Evolutionary conservation across 441 rosid species (phyloP).

Genomic region (Bruguiera hainesii): DNA sequence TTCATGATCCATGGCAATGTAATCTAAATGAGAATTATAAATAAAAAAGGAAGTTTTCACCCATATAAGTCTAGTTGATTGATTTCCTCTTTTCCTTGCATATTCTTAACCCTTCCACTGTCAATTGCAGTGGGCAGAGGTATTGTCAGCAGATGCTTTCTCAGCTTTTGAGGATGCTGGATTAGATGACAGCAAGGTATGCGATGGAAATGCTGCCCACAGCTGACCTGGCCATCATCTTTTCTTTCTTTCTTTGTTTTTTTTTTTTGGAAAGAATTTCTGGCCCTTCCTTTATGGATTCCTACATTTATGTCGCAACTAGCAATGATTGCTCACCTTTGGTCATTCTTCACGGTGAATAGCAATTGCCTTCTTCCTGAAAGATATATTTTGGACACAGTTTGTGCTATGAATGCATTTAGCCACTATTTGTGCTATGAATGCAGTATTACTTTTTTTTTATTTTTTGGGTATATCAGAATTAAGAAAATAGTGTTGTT

Average conservation of each 20-base stretch:
- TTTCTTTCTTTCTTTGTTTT: background rate
- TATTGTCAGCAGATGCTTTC: constrained; percentile 98
- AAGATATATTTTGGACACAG: background rate
- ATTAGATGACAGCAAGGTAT: constrained; percentile 65
- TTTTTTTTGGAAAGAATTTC: background rate
- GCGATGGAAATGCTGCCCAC: constrained; percentile 15
- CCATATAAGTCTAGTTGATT: background rate
- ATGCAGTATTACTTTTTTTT: background rate
- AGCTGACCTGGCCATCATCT: background rate
- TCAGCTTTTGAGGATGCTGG: constrained; percentile 98
- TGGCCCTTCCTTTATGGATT: background rate
- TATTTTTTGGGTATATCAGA: too few species aligned
- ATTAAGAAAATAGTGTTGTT: too few species aligned
- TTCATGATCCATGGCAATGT: too few species aligned
- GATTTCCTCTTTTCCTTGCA: background rate
- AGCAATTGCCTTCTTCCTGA: background rate
- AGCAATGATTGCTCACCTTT: background rate
- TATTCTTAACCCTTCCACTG: background rate
- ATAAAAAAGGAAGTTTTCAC: background rate
- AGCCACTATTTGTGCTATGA: background rate
- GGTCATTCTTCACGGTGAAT: background rate
- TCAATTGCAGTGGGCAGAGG: constrained; percentile 95
- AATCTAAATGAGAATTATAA: background rate
- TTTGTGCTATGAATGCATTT: background rate
- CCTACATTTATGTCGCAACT: background rate